These are phyloP conservation scores for Cladosporium sp. DNA, from an alignment of 2,329 filamentous ascomycete genomes.

Conservation along the genomic window DNA sequence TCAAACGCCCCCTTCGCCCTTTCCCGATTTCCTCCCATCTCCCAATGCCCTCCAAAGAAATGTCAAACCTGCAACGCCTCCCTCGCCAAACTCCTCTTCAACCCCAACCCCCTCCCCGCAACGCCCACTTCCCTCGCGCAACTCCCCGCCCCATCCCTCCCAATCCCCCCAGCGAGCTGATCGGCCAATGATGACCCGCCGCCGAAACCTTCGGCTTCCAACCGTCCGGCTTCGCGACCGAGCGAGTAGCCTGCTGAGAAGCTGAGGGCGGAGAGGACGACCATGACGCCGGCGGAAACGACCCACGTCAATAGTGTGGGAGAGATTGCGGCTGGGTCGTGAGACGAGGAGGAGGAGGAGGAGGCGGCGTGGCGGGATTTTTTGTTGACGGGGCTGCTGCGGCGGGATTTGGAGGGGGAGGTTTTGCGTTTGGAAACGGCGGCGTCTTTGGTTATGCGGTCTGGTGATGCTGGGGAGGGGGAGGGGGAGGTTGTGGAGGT, in stretches of 20 bases:
- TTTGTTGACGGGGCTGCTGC: conserved; percentile 40
- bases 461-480: conserved; percentile 13
- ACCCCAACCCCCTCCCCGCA: conserved; percentile 27
- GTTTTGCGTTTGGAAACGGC: conserved; percentile 41
- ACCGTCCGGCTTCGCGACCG: conserved; percentile 54
- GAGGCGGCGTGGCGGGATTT: too few species aligned
- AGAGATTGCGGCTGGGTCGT: conserved; percentile 39
- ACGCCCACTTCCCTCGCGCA: conserved; percentile 34
- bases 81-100: conserved; percentile 29
- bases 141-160: conserved; percentile 15
- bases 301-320: conserved; percentile 64
- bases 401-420: conserved; percentile 26
- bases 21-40: too few species aligned
- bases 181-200: conserved; percentile 21
- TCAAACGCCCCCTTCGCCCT: too few species aligned
- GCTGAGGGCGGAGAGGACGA: conserved; percentile 60
- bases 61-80: conserved; percentile 28
- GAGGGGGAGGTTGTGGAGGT: conserved; percentile 27
- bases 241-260: conserved; percentile 62
- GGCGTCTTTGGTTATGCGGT: conserved; percentile 12
- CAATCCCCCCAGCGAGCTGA: conserved; percentile 18
- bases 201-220: conserved; percentile 37
- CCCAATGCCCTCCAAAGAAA: too few species aligned
- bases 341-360: conserved; percentile 27
- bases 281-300: conserved; percentile 60